These are phyloP conservation scores for Erysimum cheiranthoides DNA, from an alignment of 345 rosid genomes.

Conservation along the genomic window DNA sequence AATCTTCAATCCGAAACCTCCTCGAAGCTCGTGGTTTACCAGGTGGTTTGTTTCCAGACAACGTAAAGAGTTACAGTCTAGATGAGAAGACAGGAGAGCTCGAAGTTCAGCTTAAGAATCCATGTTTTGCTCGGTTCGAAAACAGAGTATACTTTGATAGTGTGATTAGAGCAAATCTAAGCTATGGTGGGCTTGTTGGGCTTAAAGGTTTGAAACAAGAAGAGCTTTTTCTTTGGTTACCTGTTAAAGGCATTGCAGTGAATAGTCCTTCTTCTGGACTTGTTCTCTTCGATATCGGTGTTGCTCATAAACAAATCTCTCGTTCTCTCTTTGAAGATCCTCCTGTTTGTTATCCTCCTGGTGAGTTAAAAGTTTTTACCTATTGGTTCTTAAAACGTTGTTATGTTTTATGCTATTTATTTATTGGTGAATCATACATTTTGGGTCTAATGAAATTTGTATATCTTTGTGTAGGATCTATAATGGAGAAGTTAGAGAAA, in stretches of 20 bases:
- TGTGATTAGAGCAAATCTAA: slow-evolving; percentile 75
- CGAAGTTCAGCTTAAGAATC: slow-evolving; percentile 64
- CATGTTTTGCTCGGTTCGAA: slow-evolving; percentile 82
- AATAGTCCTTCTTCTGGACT: slow-evolving; percentile 84
- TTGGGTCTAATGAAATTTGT: neutral
- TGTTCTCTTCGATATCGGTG: slow-evolving; percentile 79
- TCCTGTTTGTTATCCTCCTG: slow-evolving; percentile 74
- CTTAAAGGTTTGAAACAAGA: slow-evolving; percentile 77
- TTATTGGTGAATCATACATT: neutral
- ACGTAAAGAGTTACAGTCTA: slow-evolving; percentile 62
- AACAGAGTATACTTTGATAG: slow-evolving; percentile 71
- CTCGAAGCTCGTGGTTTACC: slow-evolving; percentile 82
- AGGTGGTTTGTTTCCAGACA: slow-evolving; percentile 76
- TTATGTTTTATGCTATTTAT: neutral
- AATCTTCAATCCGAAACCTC: slow-evolving; percentile 59
- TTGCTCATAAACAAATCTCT: slow-evolving; percentile 84
- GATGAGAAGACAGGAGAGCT: slow-evolving; percentile 61
- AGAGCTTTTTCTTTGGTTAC: slow-evolving; percentile 90
- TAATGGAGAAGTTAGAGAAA: slow-evolving; percentile 53
- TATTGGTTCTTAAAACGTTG: neutral
- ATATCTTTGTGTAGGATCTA: slow-evolving; percentile 43
- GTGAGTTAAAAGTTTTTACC: slow-evolving; percentile 41
- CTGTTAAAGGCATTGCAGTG: slow-evolving; percentile 76
- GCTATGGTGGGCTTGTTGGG: slow-evolving; percentile 83
- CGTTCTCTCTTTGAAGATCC: slow-evolving; percentile 90